A percentile compares a stretch with the other conserved stretches of the same genome.
phyloP scores from a whole-genome alignment of 1,139 yeast genomes.

The Sugiyamaella grinbergsii region DNA sequence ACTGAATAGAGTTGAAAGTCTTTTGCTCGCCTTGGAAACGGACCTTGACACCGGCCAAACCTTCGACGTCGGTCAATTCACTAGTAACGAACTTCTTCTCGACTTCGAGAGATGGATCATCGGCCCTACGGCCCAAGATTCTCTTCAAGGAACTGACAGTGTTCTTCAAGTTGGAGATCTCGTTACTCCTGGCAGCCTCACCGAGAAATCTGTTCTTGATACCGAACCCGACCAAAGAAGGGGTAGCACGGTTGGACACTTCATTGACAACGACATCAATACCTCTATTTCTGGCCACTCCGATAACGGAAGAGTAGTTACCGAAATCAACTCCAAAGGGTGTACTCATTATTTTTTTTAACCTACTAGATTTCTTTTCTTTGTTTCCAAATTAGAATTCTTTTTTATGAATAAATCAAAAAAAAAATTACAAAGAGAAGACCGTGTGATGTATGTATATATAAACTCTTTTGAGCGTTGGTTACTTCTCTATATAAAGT shows the following conservation, averaged over 20 bases:
- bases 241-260: slow-evolving; percentile 96
- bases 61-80: slow-evolving; percentile 68
- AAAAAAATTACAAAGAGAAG: neutral
- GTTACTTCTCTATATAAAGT: neutral
- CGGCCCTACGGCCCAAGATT: slow-evolving; percentile 73
- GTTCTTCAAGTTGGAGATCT: slow-evolving; percentile 92
- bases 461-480: neutral
- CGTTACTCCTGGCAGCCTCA: slow-evolving; percentile 94
- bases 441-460: slow-evolving; percentile 2
- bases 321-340: slow-evolving; percentile 99
- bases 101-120: slow-evolving; percentile 74
- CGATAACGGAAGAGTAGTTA: slow-evolving; percentile 87
- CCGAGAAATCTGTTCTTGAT: slow-evolving; percentile 87
- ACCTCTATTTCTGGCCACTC: slow-evolving; percentile 98
- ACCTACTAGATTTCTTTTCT: slow-evolving; percentile 12
- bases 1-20: slow-evolving; percentile 83
- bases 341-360: slow-evolving; percentile 79
- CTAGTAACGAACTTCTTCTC: slow-evolving; percentile 76
- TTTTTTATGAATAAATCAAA: neutral
- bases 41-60: slow-evolving; percentile 82
- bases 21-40: slow-evolving; percentile 78
- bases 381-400: neutral
- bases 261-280: slow-evolving; percentile 98
- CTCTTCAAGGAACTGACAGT: slow-evolving; percentile 94
- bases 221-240: slow-evolving; percentile 93